Base-by-base conservation (phyloP, 1,139 yeast species). In the Geotrichum armillariae region DNA sequence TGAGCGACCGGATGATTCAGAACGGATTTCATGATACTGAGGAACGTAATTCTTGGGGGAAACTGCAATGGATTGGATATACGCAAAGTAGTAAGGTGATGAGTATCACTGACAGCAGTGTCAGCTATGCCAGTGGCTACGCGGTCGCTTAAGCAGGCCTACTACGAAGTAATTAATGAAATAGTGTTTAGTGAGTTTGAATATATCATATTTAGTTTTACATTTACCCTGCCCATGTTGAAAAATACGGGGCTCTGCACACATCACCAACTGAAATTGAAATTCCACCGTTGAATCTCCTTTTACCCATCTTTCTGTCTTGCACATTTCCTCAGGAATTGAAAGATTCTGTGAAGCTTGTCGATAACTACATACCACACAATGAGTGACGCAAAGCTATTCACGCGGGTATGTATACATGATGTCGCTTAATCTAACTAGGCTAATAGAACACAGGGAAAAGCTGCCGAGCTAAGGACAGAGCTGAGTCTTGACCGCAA, bases 71-170 rank as follows among this genome's bases (percentile, higher is more conserved):
- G 96, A 73, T 85, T 17, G 90, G 88, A 0, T 93, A 93, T 64
- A 73, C 85, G 1, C 98, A 93, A 67, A 86, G 96, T 61, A 79
- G 82, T 46, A 66, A 68, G 21, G 95, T 77, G 1, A 60, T 59
- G 0, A 63, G 66, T 17, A 60, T 71, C 1, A 57, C 63, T 18
- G 97, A 90, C 47, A 81, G 91, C 60, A 84, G 96, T 69, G 96
- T 93, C 41, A 85, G 95, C 53, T 93, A 93, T 65, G 96, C 94
- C 0, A 80, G 95, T 43, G 98, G 95, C 0, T 87, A 79, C 62
- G 87, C 80, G 9, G 64, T 70, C 5, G 56, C 57, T 27, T 61
- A 47, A 41, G 7, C 29, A 25, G n/a, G n/a, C n/a, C n/a, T n/a
- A n/a, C n/a, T n/a, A n/a, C n/a, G n/a, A n/a, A n/a, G n/a, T n/a